These are phyloP conservation scores for Wallacemonas sp. DNA, from an alignment of 208 protist genomes.

Conservation along the genomic window DNA sequence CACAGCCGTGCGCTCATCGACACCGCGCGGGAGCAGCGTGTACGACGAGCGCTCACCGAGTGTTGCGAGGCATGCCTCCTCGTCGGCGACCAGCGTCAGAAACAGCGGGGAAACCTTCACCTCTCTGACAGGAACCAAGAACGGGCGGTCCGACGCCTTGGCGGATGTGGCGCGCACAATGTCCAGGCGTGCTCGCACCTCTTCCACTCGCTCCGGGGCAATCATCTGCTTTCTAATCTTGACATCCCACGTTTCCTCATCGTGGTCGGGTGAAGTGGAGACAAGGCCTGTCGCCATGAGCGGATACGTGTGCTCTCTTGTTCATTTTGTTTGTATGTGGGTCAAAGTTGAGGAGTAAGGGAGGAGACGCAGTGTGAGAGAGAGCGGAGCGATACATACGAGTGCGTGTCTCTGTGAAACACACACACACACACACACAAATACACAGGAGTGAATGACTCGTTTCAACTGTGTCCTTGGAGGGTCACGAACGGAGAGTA, in stretches of 20 bases:
- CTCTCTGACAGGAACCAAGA: conserved; percentile 32
- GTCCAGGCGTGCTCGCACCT: conserved; percentile 5
- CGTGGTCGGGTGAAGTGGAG: not conserved
- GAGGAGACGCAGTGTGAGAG: too few relatives aligned
- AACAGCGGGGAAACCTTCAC: conserved; percentile 45
- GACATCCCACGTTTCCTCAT: conserved; percentile 23
- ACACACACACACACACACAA: too few relatives aligned
- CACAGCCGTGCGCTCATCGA: conserved; percentile 45
- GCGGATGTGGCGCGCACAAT: not conserved
- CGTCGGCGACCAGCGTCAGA: conserved; percentile 32
- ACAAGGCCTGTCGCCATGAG: not conserved
- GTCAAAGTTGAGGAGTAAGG: too few relatives aligned
- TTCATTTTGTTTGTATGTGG: too few relatives aligned
- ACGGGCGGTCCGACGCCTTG: not conserved
- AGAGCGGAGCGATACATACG: too few relatives aligned
- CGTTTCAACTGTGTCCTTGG: too few relatives aligned
- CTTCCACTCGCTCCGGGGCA: conserved; percentile 34
- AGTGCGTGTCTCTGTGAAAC: too few relatives aligned
- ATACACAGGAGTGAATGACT: too few relatives aligned
- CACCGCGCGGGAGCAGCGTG: conserved; percentile 9
- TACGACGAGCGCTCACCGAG: conserved; percentile 18
- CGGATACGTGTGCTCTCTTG: not conserved
- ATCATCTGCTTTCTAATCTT: conserved; percentile 40
- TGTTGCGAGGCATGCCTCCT: not conserved
- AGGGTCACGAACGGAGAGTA: too few relatives aligned